A percentile compares a stretch with the other conserved stretches of the same genome.
Conservation (phyloP, 2,329 filamentous ascomycete species). For the Lomentospora prolificans region DNA sequence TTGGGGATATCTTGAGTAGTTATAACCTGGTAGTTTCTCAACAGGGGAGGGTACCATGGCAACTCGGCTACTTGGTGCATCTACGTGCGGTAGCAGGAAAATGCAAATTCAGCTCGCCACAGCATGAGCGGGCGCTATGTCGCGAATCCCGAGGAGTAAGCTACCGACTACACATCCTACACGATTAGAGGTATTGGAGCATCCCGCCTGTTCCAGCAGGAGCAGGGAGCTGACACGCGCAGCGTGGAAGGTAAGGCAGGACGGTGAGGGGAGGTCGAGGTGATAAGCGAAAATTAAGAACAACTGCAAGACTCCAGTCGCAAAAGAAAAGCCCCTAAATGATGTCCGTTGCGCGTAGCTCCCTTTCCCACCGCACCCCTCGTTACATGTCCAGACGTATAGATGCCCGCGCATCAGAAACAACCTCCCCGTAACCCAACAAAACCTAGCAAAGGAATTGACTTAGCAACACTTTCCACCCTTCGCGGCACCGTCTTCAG, state of each 20-base stretch:
- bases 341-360: slow-evolving; percentile 8
- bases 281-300: slow-evolving; percentile 5
- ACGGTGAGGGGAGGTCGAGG: neutral
- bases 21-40: neutral
- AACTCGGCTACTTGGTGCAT: neutral
- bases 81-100: neutral
- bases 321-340: slow-evolving; percentile 8
- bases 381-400: slow-evolving; percentile 8
- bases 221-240: too few relatives aligned
- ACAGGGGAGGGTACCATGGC: neutral
- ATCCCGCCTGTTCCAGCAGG: too few relatives aligned
- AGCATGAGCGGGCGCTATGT: neutral
- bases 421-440: slow-evolving; percentile 7
- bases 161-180: neutral
- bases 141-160: neutral
- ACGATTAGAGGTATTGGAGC: neutral
- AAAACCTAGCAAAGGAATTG: slow-evolving; percentile 11
- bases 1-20: too few relatives aligned
- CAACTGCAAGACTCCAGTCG: slow-evolving; percentile 9
- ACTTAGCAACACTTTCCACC: slow-evolving; percentile 71
- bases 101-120: neutral
- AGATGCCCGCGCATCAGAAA: slow-evolving; percentile 5
- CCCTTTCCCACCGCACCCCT: slow-evolving; percentile 1
- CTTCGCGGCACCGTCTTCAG: slow-evolving; percentile 66
- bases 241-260: too few relatives aligned